Conservation (phyloP, 805 yeast genomes). For the Metschnikowia lochheadii region DNA sequence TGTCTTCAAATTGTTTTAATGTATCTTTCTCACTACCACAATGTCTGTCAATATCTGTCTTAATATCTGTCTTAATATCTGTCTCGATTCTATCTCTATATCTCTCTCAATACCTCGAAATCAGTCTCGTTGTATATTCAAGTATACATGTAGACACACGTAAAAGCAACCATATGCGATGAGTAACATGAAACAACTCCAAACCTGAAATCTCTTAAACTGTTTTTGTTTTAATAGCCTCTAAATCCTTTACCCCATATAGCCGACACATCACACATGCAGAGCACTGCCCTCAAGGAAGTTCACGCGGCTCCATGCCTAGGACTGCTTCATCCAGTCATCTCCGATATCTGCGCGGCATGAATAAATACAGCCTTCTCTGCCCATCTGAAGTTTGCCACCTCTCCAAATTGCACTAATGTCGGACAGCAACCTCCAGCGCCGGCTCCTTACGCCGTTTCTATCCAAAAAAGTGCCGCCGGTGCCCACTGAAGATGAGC, state of each 20-base stretch:
- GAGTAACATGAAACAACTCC: too few species aligned
- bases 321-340: slow-evolving; percentile 3
- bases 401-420: neutral
- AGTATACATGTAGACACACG: too few species aligned
- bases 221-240: too few species aligned
- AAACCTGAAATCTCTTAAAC: too few species aligned
- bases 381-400: neutral
- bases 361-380: neutral
- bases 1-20: too few species aligned
- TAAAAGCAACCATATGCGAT: too few species aligned
- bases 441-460: slow-evolving; percentile 31
- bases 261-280: neutral
- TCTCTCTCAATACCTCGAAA: too few species aligned
- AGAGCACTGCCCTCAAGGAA: neutral
- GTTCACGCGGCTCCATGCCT: neutral
- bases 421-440: slow-evolving; percentile 23
- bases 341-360: slow-evolving; percentile 12
- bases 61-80: too few species aligned
- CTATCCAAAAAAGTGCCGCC: slow-evolving; percentile 42
- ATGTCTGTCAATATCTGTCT: too few species aligned
- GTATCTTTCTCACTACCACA: too few species aligned
- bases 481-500: slow-evolving; percentile 48
- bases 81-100: too few species aligned
- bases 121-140: too few species aligned
- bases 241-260: neutral